These are phyloP conservation scores for Rhypophila decipiens DNA, from an alignment of 495 filamentous ascomycete species.

Conservation along the genomic window DNA sequence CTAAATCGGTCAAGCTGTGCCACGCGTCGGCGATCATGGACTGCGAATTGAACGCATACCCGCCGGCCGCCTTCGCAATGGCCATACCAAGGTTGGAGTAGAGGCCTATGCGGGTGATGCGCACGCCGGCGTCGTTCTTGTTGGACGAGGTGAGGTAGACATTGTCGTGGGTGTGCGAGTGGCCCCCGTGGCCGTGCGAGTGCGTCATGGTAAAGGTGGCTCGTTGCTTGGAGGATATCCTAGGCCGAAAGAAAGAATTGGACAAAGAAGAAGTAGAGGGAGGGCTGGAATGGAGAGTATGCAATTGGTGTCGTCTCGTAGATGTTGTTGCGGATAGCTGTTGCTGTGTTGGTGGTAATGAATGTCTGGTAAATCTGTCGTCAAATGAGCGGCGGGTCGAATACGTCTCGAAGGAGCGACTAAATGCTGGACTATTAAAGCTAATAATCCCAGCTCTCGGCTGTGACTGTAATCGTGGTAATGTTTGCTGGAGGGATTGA, in stretches of 20 bases:
- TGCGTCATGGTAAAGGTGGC: constrained; percentile 28
- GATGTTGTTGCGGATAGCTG: too few species aligned
- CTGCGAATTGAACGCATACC: constrained; percentile 90
- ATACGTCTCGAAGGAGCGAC: constrained; percentile 28
- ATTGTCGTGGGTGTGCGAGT: constrained; percentile 75
- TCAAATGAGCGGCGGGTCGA: constrained; percentile 18
- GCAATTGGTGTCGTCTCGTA: not conserved
- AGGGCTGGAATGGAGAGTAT: not conserved
- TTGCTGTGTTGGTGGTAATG: not conserved
- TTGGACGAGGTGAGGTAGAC: constrained; percentile 81
- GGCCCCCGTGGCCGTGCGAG: constrained; percentile 41
- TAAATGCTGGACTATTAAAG: too few species aligned
- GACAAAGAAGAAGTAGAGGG: not conserved
- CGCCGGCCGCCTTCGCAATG: constrained; percentile 82
- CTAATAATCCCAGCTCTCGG: too few species aligned
- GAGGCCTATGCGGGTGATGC: constrained; percentile 88
- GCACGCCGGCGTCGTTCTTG: constrained; percentile 87
- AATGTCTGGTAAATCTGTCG: constrained; percentile 14
- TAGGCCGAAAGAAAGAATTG: constrained; percentile 5
- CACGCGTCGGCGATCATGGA: constrained; percentile 91
- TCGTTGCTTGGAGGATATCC: not conserved
- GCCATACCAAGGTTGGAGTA: constrained; percentile 93
- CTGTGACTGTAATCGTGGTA: not conserved
- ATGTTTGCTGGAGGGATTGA: not conserved
- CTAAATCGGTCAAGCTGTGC: constrained; percentile 89